Evolutionary conservation across 176 grass and related monocot species (phyloP).

Genomic region (Areca catechu): DNA sequence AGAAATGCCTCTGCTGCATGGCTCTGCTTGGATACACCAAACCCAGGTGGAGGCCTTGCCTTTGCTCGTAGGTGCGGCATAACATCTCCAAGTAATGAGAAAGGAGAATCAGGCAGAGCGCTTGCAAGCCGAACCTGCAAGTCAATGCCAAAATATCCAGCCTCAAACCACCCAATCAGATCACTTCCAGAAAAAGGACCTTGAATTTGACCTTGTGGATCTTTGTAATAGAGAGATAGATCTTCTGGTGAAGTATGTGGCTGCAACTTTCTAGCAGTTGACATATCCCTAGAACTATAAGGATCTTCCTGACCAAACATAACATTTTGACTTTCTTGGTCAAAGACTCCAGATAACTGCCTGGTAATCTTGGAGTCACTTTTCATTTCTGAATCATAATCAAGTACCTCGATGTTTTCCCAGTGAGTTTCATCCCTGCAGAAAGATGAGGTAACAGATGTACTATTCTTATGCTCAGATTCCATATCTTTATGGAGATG

Average conservation of each 20-base stretch:
- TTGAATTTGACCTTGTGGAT: slow-evolving; percentile 85
- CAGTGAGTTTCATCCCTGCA: slow-evolving; percentile 7
- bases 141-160: slow-evolving; percentile 94
- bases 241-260: slow-evolving; percentile 71
- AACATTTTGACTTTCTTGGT: slow-evolving; percentile 34
- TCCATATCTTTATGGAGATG: slow-evolving; percentile 8
- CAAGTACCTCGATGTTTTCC: slow-evolving; percentile 8
- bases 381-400: slow-evolving; percentile 10
- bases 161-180: slow-evolving; percentile 91
- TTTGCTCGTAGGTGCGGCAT: slow-evolving; percentile 94
- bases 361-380: slow-evolving; percentile 23
- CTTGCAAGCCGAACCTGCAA: slow-evolving; percentile 60
- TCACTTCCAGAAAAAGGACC: slow-evolving; percentile 94
- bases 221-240: slow-evolving; percentile 86
- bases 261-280: slow-evolving; percentile 22
- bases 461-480: slow-evolving; percentile 1
- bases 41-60: slow-evolving; percentile 86
- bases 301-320: slow-evolving; percentile 28
- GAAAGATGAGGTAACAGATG: slow-evolving; percentile 1
- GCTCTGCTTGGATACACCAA: slow-evolving; percentile 45
- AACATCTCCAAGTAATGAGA: slow-evolving; percentile 86
- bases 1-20: slow-evolving; percentile 25
- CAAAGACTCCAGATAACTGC: slow-evolving; percentile 32
- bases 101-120: slow-evolving; percentile 62
- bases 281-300: slow-evolving; percentile 13